phyloP scores from a whole-genome alignment of 768 basidiomycete genomes.

The Agrocybe chaxingu region DNA sequence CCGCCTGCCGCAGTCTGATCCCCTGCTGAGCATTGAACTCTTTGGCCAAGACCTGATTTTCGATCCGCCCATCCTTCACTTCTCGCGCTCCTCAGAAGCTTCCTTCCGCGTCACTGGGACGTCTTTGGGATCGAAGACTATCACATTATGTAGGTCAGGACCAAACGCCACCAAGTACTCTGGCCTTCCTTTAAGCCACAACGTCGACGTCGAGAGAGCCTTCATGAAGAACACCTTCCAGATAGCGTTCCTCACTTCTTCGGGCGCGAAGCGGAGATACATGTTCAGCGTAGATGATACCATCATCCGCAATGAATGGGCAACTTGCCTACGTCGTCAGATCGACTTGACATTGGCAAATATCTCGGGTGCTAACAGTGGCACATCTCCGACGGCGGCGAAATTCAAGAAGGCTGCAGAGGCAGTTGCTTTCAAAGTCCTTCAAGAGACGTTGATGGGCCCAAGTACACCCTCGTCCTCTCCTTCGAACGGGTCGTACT shows the following conservation, averaged over 20 bases:
- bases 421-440: slow-evolving; percentile 72
- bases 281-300: slow-evolving; percentile 92
- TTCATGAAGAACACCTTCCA: slow-evolving; percentile 99
- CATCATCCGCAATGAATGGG: slow-evolving; percentile 73
- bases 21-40: slow-evolving; percentile 78
- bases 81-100: slow-evolving; percentile 72
- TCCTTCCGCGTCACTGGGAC: slow-evolving; percentile 92
- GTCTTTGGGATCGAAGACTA: slow-evolving; percentile 75
- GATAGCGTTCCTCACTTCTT: slow-evolving; percentile 73
- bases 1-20: slow-evolving; percentile 81
- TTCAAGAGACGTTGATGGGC: slow-evolving; percentile 78
- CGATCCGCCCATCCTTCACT: slow-evolving; percentile 82
- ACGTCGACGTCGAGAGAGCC: slow-evolving; percentile 80
- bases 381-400: slow-evolving; percentile 33
- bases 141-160: slow-evolving; percentile 83
- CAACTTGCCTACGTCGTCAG: slow-evolving; percentile 61
- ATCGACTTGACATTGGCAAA: slow-evolving; percentile 47
- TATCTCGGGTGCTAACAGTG: slow-evolving; percentile 25
- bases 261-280: slow-evolving; percentile 74
- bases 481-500: slow-evolving; percentile 15
- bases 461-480: slow-evolving; percentile 5
- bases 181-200: slow-evolving; percentile 75
- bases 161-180: slow-evolving; percentile 80
- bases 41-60: slow-evolving; percentile 86
- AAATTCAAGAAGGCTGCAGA: slow-evolving; percentile 67